phyloP scores from a whole-genome alignment of 805 yeast genomes.

The Zygosaccharomyces gambellarensis region DNA sequence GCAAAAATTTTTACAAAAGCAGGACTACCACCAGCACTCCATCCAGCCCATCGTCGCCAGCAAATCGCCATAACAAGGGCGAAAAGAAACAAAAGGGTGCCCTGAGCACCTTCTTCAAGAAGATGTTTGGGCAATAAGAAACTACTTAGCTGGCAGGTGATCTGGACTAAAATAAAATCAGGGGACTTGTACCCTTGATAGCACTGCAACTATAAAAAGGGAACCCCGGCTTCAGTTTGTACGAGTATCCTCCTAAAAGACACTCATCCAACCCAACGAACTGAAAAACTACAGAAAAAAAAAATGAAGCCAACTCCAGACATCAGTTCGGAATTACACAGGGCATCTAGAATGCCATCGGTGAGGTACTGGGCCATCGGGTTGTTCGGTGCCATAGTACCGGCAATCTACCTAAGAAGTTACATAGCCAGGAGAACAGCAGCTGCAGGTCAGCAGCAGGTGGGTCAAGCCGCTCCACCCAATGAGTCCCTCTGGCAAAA shows the following conservation, averaged over 20 bases:
- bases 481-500: neutral
- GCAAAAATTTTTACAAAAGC: neutral
- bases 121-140: conserved; percentile 13
- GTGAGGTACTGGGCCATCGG: conserved; percentile 27
- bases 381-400: conserved; percentile 28
- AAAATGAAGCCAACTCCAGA: conserved; percentile 27
- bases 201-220: neutral
- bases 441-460: conserved; percentile 9
- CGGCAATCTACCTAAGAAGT: conserved; percentile 24
- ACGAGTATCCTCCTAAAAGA: neutral
- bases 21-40: neutral
- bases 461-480: neutral
- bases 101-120: conserved; percentile 22
- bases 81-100: conserved; percentile 9
- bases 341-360: conserved; percentile 24
- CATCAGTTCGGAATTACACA: conserved; percentile 27
- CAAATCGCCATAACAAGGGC: neutral
- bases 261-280: neutral
- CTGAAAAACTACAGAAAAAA: neutral
- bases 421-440: conserved; percentile 12
- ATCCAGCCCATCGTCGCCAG: neutral
- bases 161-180: neutral
- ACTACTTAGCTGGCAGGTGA: neutral
- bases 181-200: neutral
- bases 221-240: neutral